These are phyloP conservation scores for Rhizophagus prolifer DNA, from an alignment of 192 early-diverging fungal species.

Conservation along the genomic window DNA sequence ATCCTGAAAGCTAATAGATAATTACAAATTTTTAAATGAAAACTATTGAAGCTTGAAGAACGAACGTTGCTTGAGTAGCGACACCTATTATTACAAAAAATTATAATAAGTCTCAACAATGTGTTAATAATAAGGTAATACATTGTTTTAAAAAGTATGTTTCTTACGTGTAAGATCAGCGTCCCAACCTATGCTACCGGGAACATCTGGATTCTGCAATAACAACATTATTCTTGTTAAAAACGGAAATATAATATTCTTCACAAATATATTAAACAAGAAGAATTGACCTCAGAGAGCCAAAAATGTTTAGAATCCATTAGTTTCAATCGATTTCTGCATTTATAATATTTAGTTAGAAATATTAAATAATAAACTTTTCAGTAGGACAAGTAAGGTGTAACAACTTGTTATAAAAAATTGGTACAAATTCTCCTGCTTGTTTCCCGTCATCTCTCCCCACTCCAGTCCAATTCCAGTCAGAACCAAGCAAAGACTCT, in stretches of 20 bases:
- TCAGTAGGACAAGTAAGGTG: background rate
- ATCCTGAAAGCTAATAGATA: constrained; percentile 9
- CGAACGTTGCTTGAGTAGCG: constrained; percentile 35
- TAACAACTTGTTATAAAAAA: constrained; percentile 43
- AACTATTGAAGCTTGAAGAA: too few species aligned
- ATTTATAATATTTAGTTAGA: background rate
- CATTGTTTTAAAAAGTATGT: background rate
- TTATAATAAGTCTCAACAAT: background rate
- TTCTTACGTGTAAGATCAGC: constrained; percentile 35
- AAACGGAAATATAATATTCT: background rate
- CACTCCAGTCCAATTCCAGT: constrained; percentile 39
- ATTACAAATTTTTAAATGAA: background rate
- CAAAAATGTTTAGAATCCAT: constrained; percentile 27
- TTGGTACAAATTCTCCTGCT: constrained; percentile 35
- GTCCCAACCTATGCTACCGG: constrained; percentile 41
- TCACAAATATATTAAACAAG: background rate
- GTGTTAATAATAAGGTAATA: too few species aligned
- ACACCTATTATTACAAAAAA: background rate
- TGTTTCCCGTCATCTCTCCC: constrained; percentile 38
- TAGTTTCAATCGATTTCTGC: constrained; percentile 22
- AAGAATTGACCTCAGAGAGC: constrained; percentile 36
- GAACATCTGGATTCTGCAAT: constrained; percentile 35
- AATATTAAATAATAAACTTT: background rate
- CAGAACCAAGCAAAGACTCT: constrained; percentile 24
- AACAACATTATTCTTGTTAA: background rate